Base-by-base conservation (phyloP, 2,329 filamentous ascomycete genomes). In the Raffaelea arxii region DNA sequence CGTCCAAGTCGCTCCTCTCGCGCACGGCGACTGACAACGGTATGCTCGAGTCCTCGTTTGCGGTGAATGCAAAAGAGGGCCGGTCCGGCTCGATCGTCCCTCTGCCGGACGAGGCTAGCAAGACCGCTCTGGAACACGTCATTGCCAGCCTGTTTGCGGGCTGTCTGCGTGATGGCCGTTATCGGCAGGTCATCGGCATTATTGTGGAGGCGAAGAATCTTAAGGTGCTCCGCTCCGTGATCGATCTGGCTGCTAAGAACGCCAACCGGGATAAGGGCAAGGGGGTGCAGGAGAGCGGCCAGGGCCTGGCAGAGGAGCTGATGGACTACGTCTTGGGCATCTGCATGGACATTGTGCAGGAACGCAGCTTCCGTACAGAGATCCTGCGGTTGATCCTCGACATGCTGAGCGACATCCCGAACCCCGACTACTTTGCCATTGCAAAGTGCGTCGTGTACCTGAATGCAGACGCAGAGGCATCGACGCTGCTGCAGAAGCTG, bases 361-460 rank as follows among this genome's bases (percentile, higher is more conserved):
- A 98, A 68, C 80, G 91, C 45, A 82, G 82, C 41, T 78, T 97
- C 59, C 81, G 92, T 51, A 78, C 76, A 30, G 73, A 92, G 70
- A 96, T 98, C 45, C 68, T 98, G 49, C 83, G 85, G 57, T 75
- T 98, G 40, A 92, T 98, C 47, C 80, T 98, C n/a, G 86, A 91
- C 49, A 78, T 98, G n/a, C 74, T 98, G 32, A 95, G 85, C 68
- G 87, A 94, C 49, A 92, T 94, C 47, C 86, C 89, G 2, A 87
- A 78, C 49, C 92, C 92, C 0, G 92, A 98, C 62, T 97, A 95
- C 66, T 98, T 98, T 64, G 88, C 92, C 19, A 97, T 98, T 58
- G 91, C 92, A 43, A 94, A 94, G 66, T 98, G 92, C 58, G 92
- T 95, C 25, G 91, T 98, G 32, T 96, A 97, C 58, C 77, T 98